Base-by-base conservation (phyloP, 1,139 yeast species). In the Yamadazyma epiphylla region DNA sequence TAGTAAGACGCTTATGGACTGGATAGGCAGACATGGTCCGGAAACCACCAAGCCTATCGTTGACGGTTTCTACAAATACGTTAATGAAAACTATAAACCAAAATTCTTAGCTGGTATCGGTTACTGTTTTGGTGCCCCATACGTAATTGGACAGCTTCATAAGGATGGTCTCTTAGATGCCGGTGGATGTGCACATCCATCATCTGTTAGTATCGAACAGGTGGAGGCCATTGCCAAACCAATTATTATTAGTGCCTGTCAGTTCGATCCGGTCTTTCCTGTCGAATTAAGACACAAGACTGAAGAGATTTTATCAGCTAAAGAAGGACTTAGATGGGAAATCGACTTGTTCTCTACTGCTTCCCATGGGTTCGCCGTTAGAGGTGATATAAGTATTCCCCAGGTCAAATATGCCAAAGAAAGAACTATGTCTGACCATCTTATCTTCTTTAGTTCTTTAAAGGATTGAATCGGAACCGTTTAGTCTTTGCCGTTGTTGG, bases 71-170 rank as follows among this genome's bases (percentile, higher is more conserved):
- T 46, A 81, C 38, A 42, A 46, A 2, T 46, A 51, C 3, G 54
- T 80, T 36, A 68, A 61, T 37, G 44, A 48, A 19, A 72, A 69
- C 30, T 51, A 55, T 31, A 51, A 60, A 4, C 79, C 84, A 9
- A 58, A 67, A 32, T 76, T 69, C 42, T 38, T 81, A 19, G 79
- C 70, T 30, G 74, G 76, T 13, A 59, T 81, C 31, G 95, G 95
- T 12, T 78, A 83, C 65, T 87, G 96, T 60, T 86, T 67, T 45
- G 95, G 96, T 46, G 95, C 87, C 27, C 79, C 77, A 53, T 76
- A 61, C 42, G 75, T 70, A 16, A 48, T 80, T 26, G 74, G 70
- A 32, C 68, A 78, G 34, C 57, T 80, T 29, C 59, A 70, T 2
- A 55, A 55, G 13, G 58, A 49, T 12, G 79, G 78, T 15, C 42